Evolutionary conservation across 106 monocot species (phyloP).

Genomic region (Dioscorea alata): DNA sequence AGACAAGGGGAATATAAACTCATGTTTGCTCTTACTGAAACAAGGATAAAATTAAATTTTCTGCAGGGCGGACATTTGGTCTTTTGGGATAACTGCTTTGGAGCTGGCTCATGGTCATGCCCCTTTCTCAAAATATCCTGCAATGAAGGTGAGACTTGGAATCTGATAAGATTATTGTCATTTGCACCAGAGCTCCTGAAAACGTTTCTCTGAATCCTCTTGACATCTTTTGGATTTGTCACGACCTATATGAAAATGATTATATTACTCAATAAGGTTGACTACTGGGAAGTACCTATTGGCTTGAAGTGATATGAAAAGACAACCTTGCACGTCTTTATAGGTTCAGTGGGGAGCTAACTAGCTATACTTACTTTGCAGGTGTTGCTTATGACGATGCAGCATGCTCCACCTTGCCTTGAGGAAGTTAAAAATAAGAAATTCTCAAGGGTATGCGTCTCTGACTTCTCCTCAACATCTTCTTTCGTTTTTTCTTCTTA

Average conservation of each 20-base stretch:
- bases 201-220: too few species aligned
- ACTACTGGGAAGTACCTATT: not conserved
- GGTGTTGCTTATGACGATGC: conserved; percentile 77
- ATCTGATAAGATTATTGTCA: not conserved
- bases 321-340: not conserved
- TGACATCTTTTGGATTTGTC: not conserved
- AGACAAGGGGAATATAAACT: not conserved
- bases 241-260: not conserved
- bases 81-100: conserved; percentile 67
- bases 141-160: conserved; percentile 40
- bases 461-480: not conserved
- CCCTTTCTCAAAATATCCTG: conserved; percentile 57
- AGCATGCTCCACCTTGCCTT: conserved; percentile 75
- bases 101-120: conserved; percentile 78
- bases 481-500: conserved; percentile 5
- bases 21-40: not conserved
- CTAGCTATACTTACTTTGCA: conserved; percentile 12
- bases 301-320: not conserved
- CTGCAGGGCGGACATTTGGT: conserved; percentile 70
- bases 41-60: not conserved
- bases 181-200: too few species aligned
- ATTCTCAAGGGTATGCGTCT: conserved; percentile 52
- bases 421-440: conserved; percentile 62
- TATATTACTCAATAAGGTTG: too few species aligned
- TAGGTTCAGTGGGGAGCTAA: not conserved